These are phyloP conservation scores for Metschnikowia matae DNA, from an alignment of 805 yeast genomes.

Conservation along the genomic window DNA sequence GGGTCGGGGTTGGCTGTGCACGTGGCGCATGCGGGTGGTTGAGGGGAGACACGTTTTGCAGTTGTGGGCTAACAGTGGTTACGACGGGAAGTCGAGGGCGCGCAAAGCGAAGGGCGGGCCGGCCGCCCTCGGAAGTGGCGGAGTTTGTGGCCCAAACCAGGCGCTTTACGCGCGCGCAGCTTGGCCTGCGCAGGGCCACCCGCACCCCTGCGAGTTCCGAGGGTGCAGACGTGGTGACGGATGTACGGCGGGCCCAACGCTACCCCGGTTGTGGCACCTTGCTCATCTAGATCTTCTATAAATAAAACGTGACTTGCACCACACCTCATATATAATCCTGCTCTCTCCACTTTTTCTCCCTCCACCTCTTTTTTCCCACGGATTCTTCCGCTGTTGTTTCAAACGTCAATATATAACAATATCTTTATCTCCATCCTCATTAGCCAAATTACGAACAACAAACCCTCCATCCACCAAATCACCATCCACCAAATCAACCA, in stretches of 20 bases:
- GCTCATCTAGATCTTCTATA: constrained; percentile 17
- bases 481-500: too few relatives aligned
- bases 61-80: neutral
- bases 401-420: too few relatives aligned
- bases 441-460: too few relatives aligned
- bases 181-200: neutral
- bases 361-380: neutral
- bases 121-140: constrained; percentile 3
- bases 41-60: neutral
- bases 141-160: neutral
- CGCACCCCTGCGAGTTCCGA: constrained; percentile 5
- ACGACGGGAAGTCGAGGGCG: neutral
- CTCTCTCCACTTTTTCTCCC: neutral
- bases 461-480: too few relatives aligned
- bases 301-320: constrained; percentile 15
- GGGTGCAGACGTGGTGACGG: constrained; percentile 6
- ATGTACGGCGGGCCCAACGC: neutral
- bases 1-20: neutral
- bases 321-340: constrained; percentile 6
- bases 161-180: neutral
- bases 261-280: constrained; percentile 5
- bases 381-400: neutral
- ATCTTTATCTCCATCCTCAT: too few relatives aligned
- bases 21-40: neutral
- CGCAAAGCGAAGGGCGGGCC: neutral